Percentiles rank a stretch among this genome's conserved stretches.
phyloP scores from a whole-genome alignment of 768 basidiomycete species.

The Boletellus emodensis region DNA sequence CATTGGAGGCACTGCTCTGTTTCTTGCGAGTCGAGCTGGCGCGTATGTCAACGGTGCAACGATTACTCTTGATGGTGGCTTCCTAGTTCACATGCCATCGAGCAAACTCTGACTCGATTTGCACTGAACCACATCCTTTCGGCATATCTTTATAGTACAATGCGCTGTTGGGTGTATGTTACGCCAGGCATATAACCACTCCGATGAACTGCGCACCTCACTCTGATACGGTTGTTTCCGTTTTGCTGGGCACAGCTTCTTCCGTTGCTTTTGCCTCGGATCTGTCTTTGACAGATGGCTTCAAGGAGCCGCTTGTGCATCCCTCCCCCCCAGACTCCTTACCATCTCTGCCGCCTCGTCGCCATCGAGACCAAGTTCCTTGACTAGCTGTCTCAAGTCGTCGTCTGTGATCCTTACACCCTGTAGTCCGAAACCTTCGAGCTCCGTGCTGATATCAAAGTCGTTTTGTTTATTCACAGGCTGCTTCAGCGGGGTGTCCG shows the following conservation, averaged over 20 bases:
- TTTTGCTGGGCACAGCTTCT: neutral
- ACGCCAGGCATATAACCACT: conserved; percentile 1
- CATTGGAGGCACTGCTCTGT: conserved; percentile 59
- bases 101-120: conserved; percentile 24
- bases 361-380: conserved; percentile 70
- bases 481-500: conserved; percentile 45
- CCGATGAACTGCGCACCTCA: neutral
- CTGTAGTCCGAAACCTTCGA: conserved; percentile 68
- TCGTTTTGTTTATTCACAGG: conserved; percentile 56
- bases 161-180: conserved; percentile 3
- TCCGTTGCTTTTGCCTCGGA: conserved; percentile 4
- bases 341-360: conserved; percentile 77
- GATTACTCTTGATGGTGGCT: conserved; percentile 59
- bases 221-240: conserved; percentile 2
- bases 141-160: neutral
- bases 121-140: neutral
- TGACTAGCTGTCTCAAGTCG: conserved; percentile 65
- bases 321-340: conserved; percentile 48
- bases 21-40: conserved; percentile 56
- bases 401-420: conserved; percentile 76
- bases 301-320: conserved; percentile 9
- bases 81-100: conserved; percentile 38
- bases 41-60: conserved; percentile 64
- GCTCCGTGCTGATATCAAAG: conserved; percentile 64
- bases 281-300: conserved; percentile 7